A percentile compares a stretch with the other conserved stretches of the same genome.
Conservation (phyloP, 129 eudicot genomes). For the Artemisia tridentata region DNA sequence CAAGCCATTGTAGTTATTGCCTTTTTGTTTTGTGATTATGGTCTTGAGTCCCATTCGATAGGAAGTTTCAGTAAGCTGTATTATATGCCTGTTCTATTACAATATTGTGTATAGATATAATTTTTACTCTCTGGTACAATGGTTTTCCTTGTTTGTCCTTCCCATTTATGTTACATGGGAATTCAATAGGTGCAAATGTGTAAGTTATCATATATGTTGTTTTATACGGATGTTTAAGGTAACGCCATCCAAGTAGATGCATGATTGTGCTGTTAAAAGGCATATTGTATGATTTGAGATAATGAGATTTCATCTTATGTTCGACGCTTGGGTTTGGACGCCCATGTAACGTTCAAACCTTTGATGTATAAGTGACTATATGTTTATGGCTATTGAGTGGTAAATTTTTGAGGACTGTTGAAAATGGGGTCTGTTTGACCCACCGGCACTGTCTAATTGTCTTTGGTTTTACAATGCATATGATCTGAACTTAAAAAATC, state of each 20-base stretch:
- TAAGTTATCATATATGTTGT: conserved; percentile 16
- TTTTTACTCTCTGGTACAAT: conserved; percentile 15
- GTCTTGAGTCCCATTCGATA: conserved; percentile 22
- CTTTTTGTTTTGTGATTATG: conserved; percentile 9
- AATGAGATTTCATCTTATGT: too few species aligned
- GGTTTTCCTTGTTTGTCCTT: conserved; percentile 28
- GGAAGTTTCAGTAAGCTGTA: conserved; percentile 22
- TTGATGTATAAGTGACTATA: too few species aligned
- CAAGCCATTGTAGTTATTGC: conserved; percentile 32
- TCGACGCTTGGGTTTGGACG: too few species aligned
- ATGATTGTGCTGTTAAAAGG: conserved; percentile 15
- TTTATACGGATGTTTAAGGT: conserved; percentile 3
- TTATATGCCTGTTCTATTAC: conserved; percentile 23
- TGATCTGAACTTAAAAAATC: too few species aligned
- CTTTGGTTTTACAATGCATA: too few species aligned
- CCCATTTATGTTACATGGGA: conserved; percentile 23
- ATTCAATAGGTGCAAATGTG: conserved; percentile 22
- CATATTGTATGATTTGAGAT: background rate
- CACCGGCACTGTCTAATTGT: too few species aligned
- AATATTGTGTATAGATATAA: conserved; percentile 31
- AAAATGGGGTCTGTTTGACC: too few species aligned
- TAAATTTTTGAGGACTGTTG: too few species aligned
- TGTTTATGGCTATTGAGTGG: too few species aligned
- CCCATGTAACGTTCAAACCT: too few species aligned
- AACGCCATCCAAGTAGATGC: background rate